These are phyloP conservation scores for Fusarium devonianum DNA, from an alignment of 2,329 filamentous ascomycete genomes.

Conservation along the genomic window DNA sequence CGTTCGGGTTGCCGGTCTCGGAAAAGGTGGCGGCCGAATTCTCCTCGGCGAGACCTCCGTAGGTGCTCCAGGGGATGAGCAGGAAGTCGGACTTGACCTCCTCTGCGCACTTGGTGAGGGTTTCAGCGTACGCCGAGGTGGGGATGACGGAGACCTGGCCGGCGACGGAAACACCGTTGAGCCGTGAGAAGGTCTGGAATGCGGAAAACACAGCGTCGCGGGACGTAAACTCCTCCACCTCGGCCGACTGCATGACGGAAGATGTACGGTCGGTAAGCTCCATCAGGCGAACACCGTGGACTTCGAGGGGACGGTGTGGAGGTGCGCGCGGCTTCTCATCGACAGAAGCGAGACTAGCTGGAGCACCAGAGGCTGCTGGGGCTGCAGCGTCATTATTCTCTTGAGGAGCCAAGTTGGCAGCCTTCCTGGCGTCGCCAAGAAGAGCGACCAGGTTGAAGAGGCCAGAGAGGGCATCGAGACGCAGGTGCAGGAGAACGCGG, in stretches of 20 bases:
- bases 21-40: constrained; percentile 17
- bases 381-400: constrained; percentile 8
- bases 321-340: constrained; percentile 3
- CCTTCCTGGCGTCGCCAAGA: constrained; percentile 35
- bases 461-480: constrained; percentile 41
- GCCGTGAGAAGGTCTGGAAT: constrained; percentile 85
- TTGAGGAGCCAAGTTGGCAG: neutral
- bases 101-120: constrained; percentile 72
- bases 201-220: constrained; percentile 89
- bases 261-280: constrained; percentile 92
- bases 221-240: constrained; percentile 74
- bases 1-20: constrained; percentile 32
- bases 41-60: constrained; percentile 74
- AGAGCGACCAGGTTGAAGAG: constrained; percentile 43
- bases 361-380: constrained; percentile 1
- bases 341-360: neutral
- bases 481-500: constrained; percentile 40
- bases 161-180: constrained; percentile 83
- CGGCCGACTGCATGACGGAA: constrained; percentile 92
- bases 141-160: constrained; percentile 83
- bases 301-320: constrained; percentile 32
- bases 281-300: constrained; percentile 82
- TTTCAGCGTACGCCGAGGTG: constrained; percentile 79
- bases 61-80: constrained; percentile 89
- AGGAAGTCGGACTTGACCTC: constrained; percentile 77